These are phyloP conservation scores for Thielaviopsis ethacetica DNA, from an alignment of 2,329 filamentous ascomycete species.

Conservation along the genomic window DNA sequence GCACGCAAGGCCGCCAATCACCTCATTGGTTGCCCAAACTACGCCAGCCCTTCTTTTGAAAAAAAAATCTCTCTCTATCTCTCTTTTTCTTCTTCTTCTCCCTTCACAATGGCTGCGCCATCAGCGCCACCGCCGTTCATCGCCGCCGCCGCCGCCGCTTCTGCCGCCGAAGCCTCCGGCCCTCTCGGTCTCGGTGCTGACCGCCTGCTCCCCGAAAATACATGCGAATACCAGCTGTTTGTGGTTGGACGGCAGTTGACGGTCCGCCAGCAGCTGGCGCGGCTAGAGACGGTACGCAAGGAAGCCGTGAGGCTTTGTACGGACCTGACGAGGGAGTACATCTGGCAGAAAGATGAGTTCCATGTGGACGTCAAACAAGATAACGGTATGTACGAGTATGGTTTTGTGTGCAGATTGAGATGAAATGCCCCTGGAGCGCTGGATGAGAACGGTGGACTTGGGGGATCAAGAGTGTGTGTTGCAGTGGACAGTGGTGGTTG, in stretches of 20 bases:
- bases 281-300: conserved; percentile 57
- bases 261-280: conserved; percentile 40
- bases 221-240: conserved; percentile 71
- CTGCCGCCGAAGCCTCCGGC: neutral
- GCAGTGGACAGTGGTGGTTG: neutral
- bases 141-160: neutral
- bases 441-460: neutral
- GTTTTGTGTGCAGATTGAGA: neutral
- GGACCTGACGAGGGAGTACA: conserved; percentile 62
- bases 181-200: neutral
- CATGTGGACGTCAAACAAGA: conserved; percentile 47
- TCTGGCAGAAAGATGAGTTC: conserved; percentile 85
- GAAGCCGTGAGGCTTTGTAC: conserved; percentile 46
- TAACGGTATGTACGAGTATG: conserved; percentile 28
- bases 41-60: neutral
- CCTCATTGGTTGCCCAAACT: too few relatives aligned
- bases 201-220: conserved; percentile 53
- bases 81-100: neutral
- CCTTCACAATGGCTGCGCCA: neutral
- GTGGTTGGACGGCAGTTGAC: conserved; percentile 41
- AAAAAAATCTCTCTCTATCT: neutral
- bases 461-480: neutral
- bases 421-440: neutral
- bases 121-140: neutral
- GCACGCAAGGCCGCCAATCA: too few relatives aligned